A percentile compares a stretch with the other conserved stretches of the same genome.
Conservation (phyloP, 345 rosid genomes). For the Populus deltoides region DNA sequence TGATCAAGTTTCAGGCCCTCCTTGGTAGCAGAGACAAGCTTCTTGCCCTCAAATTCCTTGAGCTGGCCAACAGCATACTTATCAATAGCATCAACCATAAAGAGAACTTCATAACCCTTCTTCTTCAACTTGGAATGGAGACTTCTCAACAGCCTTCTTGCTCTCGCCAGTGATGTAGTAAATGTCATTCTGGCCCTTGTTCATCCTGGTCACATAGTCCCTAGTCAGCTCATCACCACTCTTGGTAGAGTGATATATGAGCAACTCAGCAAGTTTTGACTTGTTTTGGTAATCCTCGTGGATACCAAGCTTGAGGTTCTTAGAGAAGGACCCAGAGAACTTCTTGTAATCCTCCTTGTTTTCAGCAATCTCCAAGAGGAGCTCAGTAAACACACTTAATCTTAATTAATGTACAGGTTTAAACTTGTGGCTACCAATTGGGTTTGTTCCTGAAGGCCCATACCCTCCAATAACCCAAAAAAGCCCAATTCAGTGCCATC, state of each 20-base stretch:
- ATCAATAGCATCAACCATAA: conserved; percentile 85
- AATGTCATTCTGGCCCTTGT: conserved; percentile 81
- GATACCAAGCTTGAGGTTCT: conserved; percentile 84
- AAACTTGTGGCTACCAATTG: neutral
- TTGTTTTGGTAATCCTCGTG: conserved; percentile 84
- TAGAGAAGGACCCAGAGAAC: conserved; percentile 85
- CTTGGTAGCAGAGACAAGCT: conserved; percentile 83
- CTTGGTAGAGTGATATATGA: conserved; percentile 87
- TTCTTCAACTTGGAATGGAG: conserved; percentile 90
- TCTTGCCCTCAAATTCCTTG: conserved; percentile 85
- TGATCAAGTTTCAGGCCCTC: conserved; percentile 80
- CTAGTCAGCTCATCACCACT: conserved; percentile 89
- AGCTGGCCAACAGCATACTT: conserved; percentile 84
- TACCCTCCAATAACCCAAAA: no score
- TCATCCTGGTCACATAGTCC: conserved; percentile 93
- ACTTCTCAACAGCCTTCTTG: conserved; percentile 90
- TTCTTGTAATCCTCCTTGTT: conserved; percentile 93
- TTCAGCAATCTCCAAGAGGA: conserved; percentile 88
- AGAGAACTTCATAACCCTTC: conserved; percentile 80
- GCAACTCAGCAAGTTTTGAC: conserved; percentile 72
- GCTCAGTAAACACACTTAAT: conserved; percentile 36
- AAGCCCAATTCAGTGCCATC: no score
- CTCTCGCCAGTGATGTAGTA: conserved; percentile 91
- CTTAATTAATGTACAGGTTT: no score
- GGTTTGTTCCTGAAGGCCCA: no score